A percentile compares a stretch with the other conserved stretches of the same genome.
Evolutionary conservation across 1,284 basidiomycete species (phyloP).

Genomic region (Trametes sp.): DNA sequence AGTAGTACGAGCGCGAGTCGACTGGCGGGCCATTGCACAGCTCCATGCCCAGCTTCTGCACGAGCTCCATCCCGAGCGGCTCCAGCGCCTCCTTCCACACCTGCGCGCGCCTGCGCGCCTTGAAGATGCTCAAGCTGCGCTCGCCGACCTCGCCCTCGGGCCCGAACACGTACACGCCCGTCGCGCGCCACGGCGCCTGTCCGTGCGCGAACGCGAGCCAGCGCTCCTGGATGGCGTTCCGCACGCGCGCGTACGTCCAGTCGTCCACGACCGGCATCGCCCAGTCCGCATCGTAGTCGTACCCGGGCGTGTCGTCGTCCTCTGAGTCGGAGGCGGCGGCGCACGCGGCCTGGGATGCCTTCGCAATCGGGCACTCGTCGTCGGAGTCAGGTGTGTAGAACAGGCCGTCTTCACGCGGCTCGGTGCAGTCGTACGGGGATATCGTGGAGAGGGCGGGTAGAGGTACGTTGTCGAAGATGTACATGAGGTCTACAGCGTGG

Average conservation of each 20-base stretch:
- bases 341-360: background rate
- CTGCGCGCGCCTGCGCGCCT: slow-evolving; percentile 52
- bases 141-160: slow-evolving; percentile 75
- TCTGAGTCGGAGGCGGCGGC: slow-evolving; percentile 37
- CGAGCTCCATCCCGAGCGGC: slow-evolving; percentile 68
- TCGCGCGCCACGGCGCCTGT: slow-evolving; percentile 70
- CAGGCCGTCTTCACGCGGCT: slow-evolving; percentile 31
- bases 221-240: slow-evolving; percentile 70
- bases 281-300: slow-evolving; percentile 37
- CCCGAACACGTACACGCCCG: slow-evolving; percentile 77
- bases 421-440: slow-evolving; percentile 30
- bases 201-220: slow-evolving; percentile 81
- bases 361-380: slow-evolving; percentile 20
- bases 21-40: slow-evolving; percentile 68
- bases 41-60: slow-evolving; percentile 76
- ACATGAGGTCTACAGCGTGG: slow-evolving; percentile 73
- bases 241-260: slow-evolving; percentile 67
- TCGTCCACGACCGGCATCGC: slow-evolving; percentile 57
- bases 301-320: slow-evolving; percentile 31
- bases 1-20: slow-evolving; percentile 24
- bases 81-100: slow-evolving; percentile 71
- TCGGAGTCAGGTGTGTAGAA: slow-evolving; percentile 36
- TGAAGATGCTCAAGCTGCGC: slow-evolving; percentile 62
- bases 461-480: slow-evolving; percentile 78
- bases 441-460: slow-evolving; percentile 34